phyloP scores from a whole-genome alignment of 257 asterid genomes.

The Forsythia viridissima region DNA sequence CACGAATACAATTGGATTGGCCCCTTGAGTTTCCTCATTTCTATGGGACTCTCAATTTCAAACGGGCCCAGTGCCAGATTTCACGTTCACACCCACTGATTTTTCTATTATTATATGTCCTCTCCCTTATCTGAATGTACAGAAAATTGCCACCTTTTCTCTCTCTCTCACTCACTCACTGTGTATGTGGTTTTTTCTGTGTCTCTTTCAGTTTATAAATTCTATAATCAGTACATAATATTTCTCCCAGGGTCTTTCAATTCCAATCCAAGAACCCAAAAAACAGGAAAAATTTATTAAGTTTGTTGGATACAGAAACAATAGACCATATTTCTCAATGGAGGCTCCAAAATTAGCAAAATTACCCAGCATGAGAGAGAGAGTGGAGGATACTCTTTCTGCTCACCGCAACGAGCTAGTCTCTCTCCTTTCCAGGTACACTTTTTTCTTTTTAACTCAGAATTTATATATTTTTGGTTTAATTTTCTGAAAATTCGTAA shows the following conservation, averaged over 20 bases:
- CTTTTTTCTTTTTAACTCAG: not conserved
- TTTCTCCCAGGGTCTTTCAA: not conserved
- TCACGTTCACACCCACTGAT: not conserved
- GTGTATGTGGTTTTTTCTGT: not conserved
- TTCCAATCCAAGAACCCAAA: not conserved
- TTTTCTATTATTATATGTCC: not conserved
- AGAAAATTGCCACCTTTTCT: not conserved
- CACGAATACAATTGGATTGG: not conserved
- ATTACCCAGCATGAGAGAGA: slow-evolving; percentile 77
- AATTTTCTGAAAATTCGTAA: not conserved
- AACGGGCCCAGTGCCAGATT: not conserved
- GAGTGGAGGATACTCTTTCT: slow-evolving; percentile 89
- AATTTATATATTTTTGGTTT: not conserved
- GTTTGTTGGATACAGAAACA: not conserved
- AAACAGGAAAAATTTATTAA: not conserved
- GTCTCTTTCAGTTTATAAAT: not conserved
- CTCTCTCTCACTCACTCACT: not conserved
- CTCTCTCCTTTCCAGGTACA: slow-evolving; percentile 83
- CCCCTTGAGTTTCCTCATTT: not conserved
- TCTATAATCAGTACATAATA: not conserved
- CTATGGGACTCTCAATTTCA: not conserved
- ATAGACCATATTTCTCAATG: slow-evolving; percentile 32
- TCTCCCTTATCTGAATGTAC: not conserved
- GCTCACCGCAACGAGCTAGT: slow-evolving; percentile 91
- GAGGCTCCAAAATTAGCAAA: slow-evolving; percentile 51